A percentile compares a stretch with the other conserved stretches of the same genome.
Conservation (phyloP, 345 rosid genomes). For the Eucalyptus erythrocorys region DNA sequence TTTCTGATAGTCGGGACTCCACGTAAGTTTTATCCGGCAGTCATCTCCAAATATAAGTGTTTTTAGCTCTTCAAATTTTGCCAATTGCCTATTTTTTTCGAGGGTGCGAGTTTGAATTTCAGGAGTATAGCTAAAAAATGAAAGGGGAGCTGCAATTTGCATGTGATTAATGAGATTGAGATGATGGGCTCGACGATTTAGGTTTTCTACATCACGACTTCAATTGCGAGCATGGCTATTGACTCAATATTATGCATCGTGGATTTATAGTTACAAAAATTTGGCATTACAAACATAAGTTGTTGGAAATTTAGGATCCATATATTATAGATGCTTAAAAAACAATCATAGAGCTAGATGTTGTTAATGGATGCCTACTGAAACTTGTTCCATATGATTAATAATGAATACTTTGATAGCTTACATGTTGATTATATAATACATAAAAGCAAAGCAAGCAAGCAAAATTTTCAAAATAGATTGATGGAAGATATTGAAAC, state of each 20-base stretch:
- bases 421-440: too few relatives aligned
- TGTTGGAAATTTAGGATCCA: too few relatives aligned
- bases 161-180: background rate
- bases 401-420: background rate
- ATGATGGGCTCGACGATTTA: background rate
- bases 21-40: background rate
- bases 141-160: background rate
- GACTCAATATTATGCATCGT: background rate
- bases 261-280: background rate
- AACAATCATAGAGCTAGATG: too few relatives aligned
- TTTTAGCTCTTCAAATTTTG: rapidly evolving
- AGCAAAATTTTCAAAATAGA: too few relatives aligned
- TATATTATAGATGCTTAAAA: too few relatives aligned
- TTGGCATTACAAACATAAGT: too few relatives aligned
- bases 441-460: too few relatives aligned
- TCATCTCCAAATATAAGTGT: background rate
- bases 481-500: too few relatives aligned
- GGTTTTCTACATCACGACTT: background rate
- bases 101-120: too few relatives aligned
- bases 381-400: too few relatives aligned
- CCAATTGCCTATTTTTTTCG: too few relatives aligned
- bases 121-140: background rate
- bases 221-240: background rate
- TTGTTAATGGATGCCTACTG: too few relatives aligned
- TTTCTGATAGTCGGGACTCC: background rate